These are phyloP conservation scores for Marchantia polymorpha DNA, from an alignment of 225 moss, liverwort and hornwort genomes.

Conservation along the genomic window DNA sequence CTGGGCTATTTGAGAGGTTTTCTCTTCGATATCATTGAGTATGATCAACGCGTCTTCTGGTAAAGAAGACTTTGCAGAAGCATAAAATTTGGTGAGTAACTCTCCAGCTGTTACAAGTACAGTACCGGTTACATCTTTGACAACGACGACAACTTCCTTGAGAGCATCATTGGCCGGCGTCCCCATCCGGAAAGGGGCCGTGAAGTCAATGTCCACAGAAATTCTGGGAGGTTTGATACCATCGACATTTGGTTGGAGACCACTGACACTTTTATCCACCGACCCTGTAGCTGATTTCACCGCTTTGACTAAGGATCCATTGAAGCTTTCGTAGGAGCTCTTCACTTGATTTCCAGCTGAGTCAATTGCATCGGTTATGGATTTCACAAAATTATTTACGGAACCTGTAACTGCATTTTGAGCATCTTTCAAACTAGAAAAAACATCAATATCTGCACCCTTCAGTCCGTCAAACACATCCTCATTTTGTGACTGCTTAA, in stretches of 20 bases:
- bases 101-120: slow-evolving; percentile 51
- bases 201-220: slow-evolving; percentile 48
- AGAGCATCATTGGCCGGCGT: slow-evolving; percentile 80
- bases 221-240: slow-evolving; percentile 38
- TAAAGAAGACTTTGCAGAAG: slow-evolving; percentile 47
- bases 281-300: slow-evolving; percentile 57
- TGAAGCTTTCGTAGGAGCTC: slow-evolving; percentile 51
- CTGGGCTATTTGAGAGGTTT: slow-evolving; percentile 50
- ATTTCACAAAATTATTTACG: slow-evolving; percentile 44
- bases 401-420: slow-evolving; percentile 56
- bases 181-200: slow-evolving; percentile 59
- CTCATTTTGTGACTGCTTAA: slow-evolving; percentile 16
- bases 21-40: slow-evolving; percentile 60
- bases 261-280: slow-evolving; percentile 47
- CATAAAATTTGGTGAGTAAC: slow-evolving; percentile 50
- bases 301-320: slow-evolving; percentile 46
- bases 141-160: slow-evolving; percentile 60
- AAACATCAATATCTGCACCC: slow-evolving; percentile 11
- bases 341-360: slow-evolving; percentile 44
- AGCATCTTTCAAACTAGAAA: slow-evolving; percentile 33
- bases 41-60: slow-evolving; percentile 54
- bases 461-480: slow-evolving; percentile 23
- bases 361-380: slow-evolving; percentile 45
- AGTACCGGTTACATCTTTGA: slow-evolving; percentile 56
- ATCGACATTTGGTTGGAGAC: slow-evolving; percentile 50